A percentile compares a stretch with the other conserved stretches of the same genome.
Evolutionary conservation across 768 basidiomycete genomes (phyloP).

Genomic region (Pleurotus giganteus): DNA sequence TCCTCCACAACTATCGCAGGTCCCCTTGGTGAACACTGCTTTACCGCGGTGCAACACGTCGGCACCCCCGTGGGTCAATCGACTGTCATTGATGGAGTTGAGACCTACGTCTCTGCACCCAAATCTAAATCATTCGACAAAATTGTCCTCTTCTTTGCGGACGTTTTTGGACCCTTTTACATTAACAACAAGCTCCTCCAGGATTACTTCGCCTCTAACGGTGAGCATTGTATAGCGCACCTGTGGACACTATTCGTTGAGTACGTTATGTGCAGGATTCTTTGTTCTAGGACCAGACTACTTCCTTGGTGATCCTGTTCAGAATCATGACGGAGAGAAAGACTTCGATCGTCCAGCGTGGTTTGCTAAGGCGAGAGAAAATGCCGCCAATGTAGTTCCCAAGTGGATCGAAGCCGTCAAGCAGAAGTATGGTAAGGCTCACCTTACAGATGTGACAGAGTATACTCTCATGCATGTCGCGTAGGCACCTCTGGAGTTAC

Average conservation of each 20-base stretch:
- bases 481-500: conserved; percentile 26
- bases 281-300: conserved; percentile 60
- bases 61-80: conserved; percentile 46
- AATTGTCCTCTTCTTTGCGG: conserved; percentile 56
- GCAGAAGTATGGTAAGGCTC: conserved; percentile 40
- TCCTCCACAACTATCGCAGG: conserved; percentile 36
- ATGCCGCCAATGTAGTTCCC: conserved; percentile 39
- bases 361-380: conserved; percentile 31
- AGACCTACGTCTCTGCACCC: conserved; percentile 57
- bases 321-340: conserved; percentile 34
- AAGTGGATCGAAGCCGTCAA: conserved; percentile 53
- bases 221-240: conserved; percentile 26
- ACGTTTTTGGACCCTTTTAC: conserved; percentile 59
- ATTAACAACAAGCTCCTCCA: conserved; percentile 58
- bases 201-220: conserved; percentile 61
- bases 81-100: conserved; percentile 38
- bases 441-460: background rate
- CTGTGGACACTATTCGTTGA: background rate
- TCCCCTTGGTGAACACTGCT: conserved; percentile 51
- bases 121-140: conserved; percentile 26
- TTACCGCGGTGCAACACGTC: conserved; percentile 47
- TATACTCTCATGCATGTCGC: background rate
- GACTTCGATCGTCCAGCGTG: conserved; percentile 40
- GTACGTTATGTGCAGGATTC: conserved; percentile 41
- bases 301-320: conserved; percentile 57